A percentile compares a stretch with the other conserved stretches of the same genome.
These are phyloP conservation scores for Gossypium bickii DNA, from an alignment of 345 rosid species.

Conservation along the genomic window DNA sequence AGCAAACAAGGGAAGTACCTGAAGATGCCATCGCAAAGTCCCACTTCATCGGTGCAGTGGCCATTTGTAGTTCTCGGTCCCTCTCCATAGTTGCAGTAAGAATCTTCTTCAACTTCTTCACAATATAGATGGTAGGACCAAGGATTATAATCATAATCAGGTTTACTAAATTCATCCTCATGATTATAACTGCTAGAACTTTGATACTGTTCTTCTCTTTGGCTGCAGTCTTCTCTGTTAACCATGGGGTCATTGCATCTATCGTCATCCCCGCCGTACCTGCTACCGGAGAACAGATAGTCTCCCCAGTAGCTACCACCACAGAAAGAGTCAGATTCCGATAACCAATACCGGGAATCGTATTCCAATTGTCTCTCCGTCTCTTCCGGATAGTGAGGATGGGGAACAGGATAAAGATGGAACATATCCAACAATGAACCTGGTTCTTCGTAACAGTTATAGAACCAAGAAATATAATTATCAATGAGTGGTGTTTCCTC, in stretches of 20 bases:
- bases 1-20: constrained; percentile 11
- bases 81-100: neutral
- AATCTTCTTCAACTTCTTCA: constrained; percentile 7
- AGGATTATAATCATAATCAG: neutral
- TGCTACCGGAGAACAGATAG: neutral
- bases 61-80: neutral
- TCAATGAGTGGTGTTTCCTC: neutral
- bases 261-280: neutral
- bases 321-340: constrained; percentile 2
- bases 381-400: neutral
- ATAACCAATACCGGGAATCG: neutral
- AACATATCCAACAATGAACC: constrained; percentile 3
- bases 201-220: neutral
- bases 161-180: neutral
- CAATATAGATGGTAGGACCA: neutral
- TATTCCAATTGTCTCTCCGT: neutral
- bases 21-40: constrained; percentile 4
- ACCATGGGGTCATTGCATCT: neutral
- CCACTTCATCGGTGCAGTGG: neutral
- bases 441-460: neutral
- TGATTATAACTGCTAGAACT: neutral
- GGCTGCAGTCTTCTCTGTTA: neutral
- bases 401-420: neutral
- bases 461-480: constrained; percentile 3
- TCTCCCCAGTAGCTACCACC: constrained; percentile 4